Conservation (phyloP, 306 rosid species). For the Acacia melanoxylon region DNA sequence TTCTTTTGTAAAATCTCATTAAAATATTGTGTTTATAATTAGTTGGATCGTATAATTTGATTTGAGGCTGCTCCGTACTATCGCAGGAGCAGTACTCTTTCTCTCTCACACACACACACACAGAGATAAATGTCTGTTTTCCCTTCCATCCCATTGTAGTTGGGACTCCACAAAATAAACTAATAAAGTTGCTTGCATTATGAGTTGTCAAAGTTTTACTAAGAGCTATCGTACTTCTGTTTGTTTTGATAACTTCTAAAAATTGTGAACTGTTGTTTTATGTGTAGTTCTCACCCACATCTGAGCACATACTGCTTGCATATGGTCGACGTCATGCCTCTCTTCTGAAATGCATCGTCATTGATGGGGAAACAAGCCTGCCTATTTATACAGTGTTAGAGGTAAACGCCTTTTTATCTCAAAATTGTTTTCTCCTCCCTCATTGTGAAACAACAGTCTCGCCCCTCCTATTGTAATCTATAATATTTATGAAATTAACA, state of each 20-base stretch:
- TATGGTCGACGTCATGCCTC: conserved; percentile 61
- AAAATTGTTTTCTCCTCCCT: background rate
- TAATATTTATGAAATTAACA: background rate
- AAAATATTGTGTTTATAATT: background rate
- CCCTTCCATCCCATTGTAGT: background rate
- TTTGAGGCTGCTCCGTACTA: background rate
- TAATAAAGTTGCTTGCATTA: background rate
- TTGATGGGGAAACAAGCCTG: conserved; percentile 89
- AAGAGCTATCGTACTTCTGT: background rate
- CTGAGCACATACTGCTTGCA: conserved; percentile 68
- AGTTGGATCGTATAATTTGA: background rate
- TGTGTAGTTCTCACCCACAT: conserved; percentile 55
- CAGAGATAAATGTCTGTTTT: too few relatives aligned
- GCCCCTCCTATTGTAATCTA: background rate
- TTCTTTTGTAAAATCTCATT: background rate
- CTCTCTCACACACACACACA: background rate
- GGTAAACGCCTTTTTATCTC: conserved; percentile 47
- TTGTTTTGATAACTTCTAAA: background rate
- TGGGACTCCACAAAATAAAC: background rate
- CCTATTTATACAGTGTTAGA: conserved; percentile 96
- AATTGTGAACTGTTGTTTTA: conserved; percentile 21
- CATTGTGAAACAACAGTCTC: background rate
- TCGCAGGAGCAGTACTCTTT: background rate
- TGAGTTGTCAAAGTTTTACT: background rate
- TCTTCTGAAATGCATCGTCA: conserved; percentile 77